Evolutionary conservation across 2,329 filamentous ascomycete genomes (phyloP).

Genomic region (Aspergillus clavatus): DNA sequence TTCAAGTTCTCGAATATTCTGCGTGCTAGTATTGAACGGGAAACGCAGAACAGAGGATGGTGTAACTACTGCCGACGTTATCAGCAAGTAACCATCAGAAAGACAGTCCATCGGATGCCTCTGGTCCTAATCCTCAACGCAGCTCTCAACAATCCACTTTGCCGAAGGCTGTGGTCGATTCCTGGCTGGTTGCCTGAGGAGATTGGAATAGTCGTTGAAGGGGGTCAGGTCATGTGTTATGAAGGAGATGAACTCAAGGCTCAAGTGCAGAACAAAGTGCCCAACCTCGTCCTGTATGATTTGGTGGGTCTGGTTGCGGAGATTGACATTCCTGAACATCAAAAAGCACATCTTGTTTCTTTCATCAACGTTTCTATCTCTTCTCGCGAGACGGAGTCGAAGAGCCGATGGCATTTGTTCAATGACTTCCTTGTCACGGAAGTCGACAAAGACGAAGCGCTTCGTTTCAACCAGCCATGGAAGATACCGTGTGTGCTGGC

Average conservation of each 20-base stretch:
- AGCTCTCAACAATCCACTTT: constrained; percentile 66
- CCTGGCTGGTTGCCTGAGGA: constrained; percentile 91
- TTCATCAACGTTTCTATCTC: constrained; percentile 71
- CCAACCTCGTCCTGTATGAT: constrained; percentile 83
- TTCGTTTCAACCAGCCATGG: constrained; percentile 86
- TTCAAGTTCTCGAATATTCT: constrained; percentile 78
- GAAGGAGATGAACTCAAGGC: constrained; percentile 84
- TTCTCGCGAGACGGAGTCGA: constrained; percentile 44
- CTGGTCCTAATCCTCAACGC: constrained; percentile 83
- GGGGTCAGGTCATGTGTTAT: constrained; percentile 90
- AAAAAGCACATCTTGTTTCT: constrained; percentile 85
- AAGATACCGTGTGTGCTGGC: constrained; percentile 84
- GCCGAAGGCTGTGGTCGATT: constrained; percentile 72
- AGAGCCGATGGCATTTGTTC: constrained; percentile 87
- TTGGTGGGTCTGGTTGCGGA: constrained; percentile 85
- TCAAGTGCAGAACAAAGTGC: constrained; percentile 71
- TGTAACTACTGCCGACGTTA: constrained; percentile 88
- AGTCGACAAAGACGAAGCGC: constrained; percentile 73
- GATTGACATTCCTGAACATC: constrained; percentile 77
- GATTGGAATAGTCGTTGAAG: constrained; percentile 84
- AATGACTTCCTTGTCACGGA: constrained; percentile 92
- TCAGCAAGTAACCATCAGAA: constrained; percentile 78
- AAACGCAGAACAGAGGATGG: constrained; percentile 87
- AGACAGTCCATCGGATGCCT: constrained; percentile 76
- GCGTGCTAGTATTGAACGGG: constrained; percentile 86